Conservation (phyloP, 2,329 filamentous ascomycete genomes). For the Ophiocordyceps australis region DNA sequence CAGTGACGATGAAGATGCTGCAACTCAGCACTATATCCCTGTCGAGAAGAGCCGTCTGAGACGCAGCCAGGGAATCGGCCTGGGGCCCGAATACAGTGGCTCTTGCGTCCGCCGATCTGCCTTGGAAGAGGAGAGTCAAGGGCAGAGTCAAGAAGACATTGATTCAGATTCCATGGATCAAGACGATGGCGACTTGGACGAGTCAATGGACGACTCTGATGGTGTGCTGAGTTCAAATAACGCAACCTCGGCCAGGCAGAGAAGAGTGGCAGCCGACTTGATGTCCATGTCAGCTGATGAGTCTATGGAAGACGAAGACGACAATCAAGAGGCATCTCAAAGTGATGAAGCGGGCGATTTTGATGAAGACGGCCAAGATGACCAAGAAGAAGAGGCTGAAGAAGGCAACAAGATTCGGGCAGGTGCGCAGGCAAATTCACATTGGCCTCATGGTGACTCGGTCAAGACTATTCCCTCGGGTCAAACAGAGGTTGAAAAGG, state of each 20-base stretch:
- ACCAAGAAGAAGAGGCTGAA: conserved; percentile 14
- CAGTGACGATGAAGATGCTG: conserved; percentile 34
- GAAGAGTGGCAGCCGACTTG: conserved; percentile 37
- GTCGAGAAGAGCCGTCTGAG: conserved; percentile 77
- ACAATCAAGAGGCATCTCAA: conserved; percentile 15
- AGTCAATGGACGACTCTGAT: conserved; percentile 53
- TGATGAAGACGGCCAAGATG: conserved; percentile 13
- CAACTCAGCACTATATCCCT: conserved; percentile 71
- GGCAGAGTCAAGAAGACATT: conserved; percentile 29
- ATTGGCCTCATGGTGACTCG: conserved; percentile 14
- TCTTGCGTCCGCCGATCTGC: conserved; percentile 54
- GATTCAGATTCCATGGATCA: conserved; percentile 20
- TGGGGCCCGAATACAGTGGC: conserved; percentile 71
- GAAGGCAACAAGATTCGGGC: conserved; percentile 11
- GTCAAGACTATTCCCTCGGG: too few species aligned
- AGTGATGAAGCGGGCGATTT: conserved; percentile 17
- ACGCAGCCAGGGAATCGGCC: conserved; percentile 45
- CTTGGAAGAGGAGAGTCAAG: conserved; percentile 37
- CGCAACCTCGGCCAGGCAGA: conserved; percentile 14
- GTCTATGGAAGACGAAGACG: conserved; percentile 13
- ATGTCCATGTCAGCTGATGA: conserved; percentile 30
- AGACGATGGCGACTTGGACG: conserved; percentile 32
- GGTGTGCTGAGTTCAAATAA: conserved; percentile 32
- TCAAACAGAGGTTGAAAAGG: conserved; percentile 56
- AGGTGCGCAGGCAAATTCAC: conserved; percentile 4